Conservation (phyloP, 305 asterid genomes). For the Salvia sclarea region DNA sequence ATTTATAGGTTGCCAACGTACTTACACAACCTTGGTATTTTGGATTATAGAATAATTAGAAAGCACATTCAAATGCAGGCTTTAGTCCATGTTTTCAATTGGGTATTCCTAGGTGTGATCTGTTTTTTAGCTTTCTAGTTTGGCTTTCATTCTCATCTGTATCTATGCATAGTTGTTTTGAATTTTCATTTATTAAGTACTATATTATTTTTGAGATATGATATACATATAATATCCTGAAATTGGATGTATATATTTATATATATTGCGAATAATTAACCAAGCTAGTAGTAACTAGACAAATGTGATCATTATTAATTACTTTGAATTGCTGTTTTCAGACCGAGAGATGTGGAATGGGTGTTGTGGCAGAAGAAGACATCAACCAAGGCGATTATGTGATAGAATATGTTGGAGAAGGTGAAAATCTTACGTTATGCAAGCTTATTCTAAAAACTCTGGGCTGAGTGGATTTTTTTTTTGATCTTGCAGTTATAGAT, state of each 20-base stretch:
- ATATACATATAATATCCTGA: too few species aligned
- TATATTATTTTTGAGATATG: background rate
- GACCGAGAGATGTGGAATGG: slow-evolving; percentile 99
- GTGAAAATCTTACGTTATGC: slow-evolving; percentile 37
- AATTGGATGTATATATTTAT: too few species aligned
- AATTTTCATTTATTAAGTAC: slow-evolving; percentile 10
- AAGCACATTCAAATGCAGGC: background rate
- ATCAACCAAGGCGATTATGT: slow-evolving; percentile 82
- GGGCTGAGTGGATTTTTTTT: slow-evolving; percentile 27
- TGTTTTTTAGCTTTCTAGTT: background rate
- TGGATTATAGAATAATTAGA: background rate
- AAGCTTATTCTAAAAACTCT: slow-evolving; percentile 1
- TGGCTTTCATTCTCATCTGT: background rate
- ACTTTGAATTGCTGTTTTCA: slow-evolving; percentile 44
- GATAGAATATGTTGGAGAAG: slow-evolving; percentile 99
- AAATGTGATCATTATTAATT: background rate
- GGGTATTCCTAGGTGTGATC: slow-evolving; percentile 19
- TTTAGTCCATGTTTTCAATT: slow-evolving; percentile 9
- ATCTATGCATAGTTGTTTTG: background rate
- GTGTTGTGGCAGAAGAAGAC: slow-evolving; percentile 92
- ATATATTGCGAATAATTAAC: too few species aligned
- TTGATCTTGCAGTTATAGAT: slow-evolving; percentile 74
- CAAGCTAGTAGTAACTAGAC: too few species aligned
- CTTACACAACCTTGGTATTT: background rate
- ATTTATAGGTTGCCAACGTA: background rate